phyloP scores from a whole-genome alignment of 306 rosid genomes.

The Coriaria nepalensis region DNA sequence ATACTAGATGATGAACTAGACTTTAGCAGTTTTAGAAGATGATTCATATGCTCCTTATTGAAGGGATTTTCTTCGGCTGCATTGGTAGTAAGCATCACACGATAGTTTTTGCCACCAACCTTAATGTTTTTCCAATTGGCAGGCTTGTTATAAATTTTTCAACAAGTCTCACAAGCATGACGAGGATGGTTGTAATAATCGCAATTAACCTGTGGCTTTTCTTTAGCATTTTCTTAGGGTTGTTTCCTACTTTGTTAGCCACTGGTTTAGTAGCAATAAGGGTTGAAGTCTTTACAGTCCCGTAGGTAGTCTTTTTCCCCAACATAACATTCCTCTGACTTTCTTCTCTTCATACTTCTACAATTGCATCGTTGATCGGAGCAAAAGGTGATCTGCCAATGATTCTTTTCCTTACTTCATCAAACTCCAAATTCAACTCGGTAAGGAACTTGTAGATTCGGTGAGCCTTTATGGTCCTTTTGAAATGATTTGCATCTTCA shows the following conservation, averaged over 20 bases:
- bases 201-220: not conserved
- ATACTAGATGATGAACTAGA: not conserved
- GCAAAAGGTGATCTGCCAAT: not conserved
- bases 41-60: not conserved
- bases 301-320: not conserved
- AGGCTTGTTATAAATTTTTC: no score
- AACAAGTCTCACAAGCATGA: no score
- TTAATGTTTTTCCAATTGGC: not conserved
- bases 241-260: not conserved
- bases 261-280: not conserved
- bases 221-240: no score
- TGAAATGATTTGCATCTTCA: not conserved
- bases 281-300: no score
- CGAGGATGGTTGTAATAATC: no score
- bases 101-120: not conserved
- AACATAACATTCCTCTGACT: not conserved
- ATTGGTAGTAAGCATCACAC: not conserved
- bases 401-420: not conserved
- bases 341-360: not conserved
- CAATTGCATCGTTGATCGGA: no score
- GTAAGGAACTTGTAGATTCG: not conserved
- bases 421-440: not conserved
- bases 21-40: not conserved
- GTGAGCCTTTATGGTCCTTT: no score
- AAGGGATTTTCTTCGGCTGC: not conserved